phyloP scores from a whole-genome alignment of 192 early-diverging fungal genomes.

The Martensiomyces pterosporus region DNA sequence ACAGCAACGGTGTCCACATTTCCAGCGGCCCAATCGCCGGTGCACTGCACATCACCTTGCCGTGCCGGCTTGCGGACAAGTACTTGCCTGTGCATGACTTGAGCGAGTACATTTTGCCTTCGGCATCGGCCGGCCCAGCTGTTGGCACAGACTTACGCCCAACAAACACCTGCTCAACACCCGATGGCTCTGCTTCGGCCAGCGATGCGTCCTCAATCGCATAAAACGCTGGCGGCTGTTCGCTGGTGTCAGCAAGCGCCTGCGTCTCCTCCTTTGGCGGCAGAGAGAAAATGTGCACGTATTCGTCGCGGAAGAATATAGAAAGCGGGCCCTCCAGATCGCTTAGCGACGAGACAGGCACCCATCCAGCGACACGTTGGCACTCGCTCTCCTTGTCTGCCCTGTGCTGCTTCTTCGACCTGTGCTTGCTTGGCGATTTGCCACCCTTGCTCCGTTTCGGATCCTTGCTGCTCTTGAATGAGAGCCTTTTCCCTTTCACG shows the following conservation, averaged over 20 bases:
- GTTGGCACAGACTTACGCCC: conserved; percentile 25
- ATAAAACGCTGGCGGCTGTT: conserved; percentile 7
- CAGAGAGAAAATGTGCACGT: conserved; percentile 10
- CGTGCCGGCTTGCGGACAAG: conserved; percentile 14
- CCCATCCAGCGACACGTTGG: conserved; percentile 12
- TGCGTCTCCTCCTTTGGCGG: conserved; percentile 6
- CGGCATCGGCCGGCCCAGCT: conserved; percentile 4
- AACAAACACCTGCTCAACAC: conserved; percentile 39
- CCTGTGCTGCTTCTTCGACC: conserved; percentile 6
- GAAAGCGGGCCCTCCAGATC: conserved; percentile 29
- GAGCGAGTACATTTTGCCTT: conserved; percentile 17
- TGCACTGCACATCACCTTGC: conserved; percentile 9
- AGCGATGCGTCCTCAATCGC: conserved; percentile 3
- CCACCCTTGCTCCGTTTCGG: neutral
- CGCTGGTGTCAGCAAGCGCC: neutral
- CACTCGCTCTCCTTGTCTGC: conserved; percentile 2
- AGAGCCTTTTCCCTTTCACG: conserved; percentile 16
- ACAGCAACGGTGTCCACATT: conserved; percentile 36
- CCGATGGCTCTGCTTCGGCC: conserved; percentile 10
- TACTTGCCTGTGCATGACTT: conserved; percentile 24
- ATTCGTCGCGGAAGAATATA: conserved; percentile 11
- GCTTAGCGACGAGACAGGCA: conserved; percentile 9
- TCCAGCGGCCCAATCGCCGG: conserved; percentile 34
- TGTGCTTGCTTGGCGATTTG: conserved; percentile 1
- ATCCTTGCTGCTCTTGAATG: conserved; percentile 27